phyloP scores from a whole-genome alignment of 257 asterid genomes.

The Mentha longifolia region DNA sequence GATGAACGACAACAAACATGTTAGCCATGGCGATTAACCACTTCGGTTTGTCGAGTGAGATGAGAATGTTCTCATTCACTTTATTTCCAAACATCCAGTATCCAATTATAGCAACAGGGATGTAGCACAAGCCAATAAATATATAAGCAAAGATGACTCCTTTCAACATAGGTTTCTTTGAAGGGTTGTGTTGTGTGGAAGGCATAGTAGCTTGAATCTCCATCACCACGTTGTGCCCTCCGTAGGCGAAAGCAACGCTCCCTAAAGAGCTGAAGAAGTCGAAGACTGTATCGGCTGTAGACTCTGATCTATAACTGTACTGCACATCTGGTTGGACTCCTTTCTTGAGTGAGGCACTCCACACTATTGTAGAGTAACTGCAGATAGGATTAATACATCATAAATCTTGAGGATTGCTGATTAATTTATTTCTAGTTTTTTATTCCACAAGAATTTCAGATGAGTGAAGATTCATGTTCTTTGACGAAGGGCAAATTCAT shows the following conservation, averaged over 20 bases:
- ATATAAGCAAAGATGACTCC: constrained; percentile 42
- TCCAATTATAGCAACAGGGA: constrained; percentile 36
- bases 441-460: too few species aligned
- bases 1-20: constrained; percentile 7
- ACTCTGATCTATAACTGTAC: constrained; percentile 29
- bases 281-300: constrained; percentile 31
- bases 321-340: constrained; percentile 23
- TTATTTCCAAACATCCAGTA: constrained; percentile 37
- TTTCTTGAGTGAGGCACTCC: too few species aligned
- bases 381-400: background rate
- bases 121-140: constrained; percentile 36
- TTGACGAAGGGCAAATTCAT: too few species aligned
- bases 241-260: constrained; percentile 42
- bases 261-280: constrained; percentile 46
- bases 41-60: constrained; percentile 25
- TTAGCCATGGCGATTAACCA: constrained; percentile 31
- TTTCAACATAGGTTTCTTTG: constrained; percentile 18
- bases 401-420: background rate
- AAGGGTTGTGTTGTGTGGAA: constrained; percentile 44
- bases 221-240: constrained; percentile 29
- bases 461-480: too few species aligned
- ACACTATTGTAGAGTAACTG: constrained; percentile 25
- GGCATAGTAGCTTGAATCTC: constrained; percentile 52
- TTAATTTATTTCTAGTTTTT: too few species aligned
- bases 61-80: constrained; percentile 33